phyloP scores from a whole-genome alignment of 805 yeast species.

The Metschnikowia henanensis region DNA sequence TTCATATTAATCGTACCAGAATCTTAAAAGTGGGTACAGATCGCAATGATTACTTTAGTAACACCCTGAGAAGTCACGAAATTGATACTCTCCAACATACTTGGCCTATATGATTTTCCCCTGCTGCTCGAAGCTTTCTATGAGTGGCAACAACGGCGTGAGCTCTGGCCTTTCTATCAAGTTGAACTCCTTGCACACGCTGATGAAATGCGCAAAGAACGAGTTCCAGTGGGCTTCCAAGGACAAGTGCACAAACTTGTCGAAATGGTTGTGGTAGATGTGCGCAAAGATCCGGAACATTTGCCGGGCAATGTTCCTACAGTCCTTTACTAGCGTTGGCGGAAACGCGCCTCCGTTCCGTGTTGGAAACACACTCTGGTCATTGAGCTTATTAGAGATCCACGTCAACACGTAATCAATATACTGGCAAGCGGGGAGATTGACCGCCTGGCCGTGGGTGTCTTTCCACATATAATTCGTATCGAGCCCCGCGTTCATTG shows the following conservation, averaged over 20 bases:
- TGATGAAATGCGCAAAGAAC: slow-evolving; percentile 89
- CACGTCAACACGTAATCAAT: slow-evolving; percentile 90
- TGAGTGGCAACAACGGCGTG: slow-evolving; percentile 73
- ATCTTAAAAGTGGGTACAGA: too few relatives aligned
- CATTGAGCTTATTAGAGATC: slow-evolving; percentile 86
- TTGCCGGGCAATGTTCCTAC: slow-evolving; percentile 85
- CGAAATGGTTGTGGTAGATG: slow-evolving; percentile 92
- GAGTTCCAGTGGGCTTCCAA: slow-evolving; percentile 98
- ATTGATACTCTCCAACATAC: too few relatives aligned
- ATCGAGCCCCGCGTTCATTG: slow-evolving; percentile 95
- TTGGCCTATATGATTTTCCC: slow-evolving; percentile 72
- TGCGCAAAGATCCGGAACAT: slow-evolving; percentile 96
- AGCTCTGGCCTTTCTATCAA: slow-evolving; percentile 78
- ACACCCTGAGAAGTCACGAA: too few relatives aligned
- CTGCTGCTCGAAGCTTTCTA: slow-evolving; percentile 78
- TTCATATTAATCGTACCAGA: too few relatives aligned
- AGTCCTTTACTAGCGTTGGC: slow-evolving; percentile 74
- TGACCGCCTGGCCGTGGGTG: slow-evolving; percentile 69
- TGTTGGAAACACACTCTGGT: slow-evolving; percentile 89
- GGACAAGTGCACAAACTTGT: slow-evolving; percentile 85
- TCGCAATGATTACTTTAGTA: too few relatives aligned
- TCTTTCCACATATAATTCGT: slow-evolving; percentile 92
- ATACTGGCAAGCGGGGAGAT: slow-evolving; percentile 89
- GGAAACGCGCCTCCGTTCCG: slow-evolving; percentile 89
- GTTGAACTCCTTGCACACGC: slow-evolving; percentile 82